Evolutionary conservation across 2,329 filamentous ascomycete genomes (phyloP).

Genomic region (Cladophialophora chaetospira): DNA sequence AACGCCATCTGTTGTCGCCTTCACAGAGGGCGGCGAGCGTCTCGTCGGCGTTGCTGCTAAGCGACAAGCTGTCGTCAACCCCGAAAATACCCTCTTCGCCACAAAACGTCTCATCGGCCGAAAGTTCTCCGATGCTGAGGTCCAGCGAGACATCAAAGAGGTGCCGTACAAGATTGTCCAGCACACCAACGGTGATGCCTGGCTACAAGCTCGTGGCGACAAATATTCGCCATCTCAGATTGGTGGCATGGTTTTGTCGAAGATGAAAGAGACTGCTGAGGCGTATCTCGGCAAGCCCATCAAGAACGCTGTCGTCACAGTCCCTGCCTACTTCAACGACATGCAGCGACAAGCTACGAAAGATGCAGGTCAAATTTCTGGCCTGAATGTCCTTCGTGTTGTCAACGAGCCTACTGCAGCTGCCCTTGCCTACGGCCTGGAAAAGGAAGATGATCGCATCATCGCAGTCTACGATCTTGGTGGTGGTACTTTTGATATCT

Average conservation of each 20-base stretch:
- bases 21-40: slow-evolving; percentile 92
- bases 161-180: slow-evolving; percentile 98
- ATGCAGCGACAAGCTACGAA: slow-evolving; percentile 97
- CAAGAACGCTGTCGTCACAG: slow-evolving; percentile 96
- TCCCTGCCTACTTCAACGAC: slow-evolving; percentile 98
- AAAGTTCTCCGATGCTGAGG: slow-evolving; percentile 91
- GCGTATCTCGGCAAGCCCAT: slow-evolving; percentile 84
- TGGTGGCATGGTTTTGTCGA: slow-evolving; percentile 91
- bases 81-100: slow-evolving; percentile 96
- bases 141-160: slow-evolving; percentile 95
- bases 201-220: slow-evolving; percentile 89
- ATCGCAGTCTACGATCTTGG: slow-evolving; percentile 97
- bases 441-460: slow-evolving; percentile 87
- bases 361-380: slow-evolving; percentile 94
- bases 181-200: slow-evolving; percentile 94
- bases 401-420: slow-evolving; percentile 98
- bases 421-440: slow-evolving; percentile 91
- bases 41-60: slow-evolving; percentile 96
- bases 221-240: slow-evolving; percentile 99
- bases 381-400: slow-evolving; percentile 94
- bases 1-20: slow-evolving; percentile 92
- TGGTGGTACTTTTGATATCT: slow-evolving; percentile 99
- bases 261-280: slow-evolving; percentile 99
- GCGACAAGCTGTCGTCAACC: slow-evolving; percentile 97
- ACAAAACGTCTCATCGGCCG: slow-evolving; percentile 98